Percentiles rank a stretch among this genome's conserved stretches.
Evolutionary conservation across 768 basidiomycete genomes (phyloP).

Genomic region (Suillus luteus): DNA sequence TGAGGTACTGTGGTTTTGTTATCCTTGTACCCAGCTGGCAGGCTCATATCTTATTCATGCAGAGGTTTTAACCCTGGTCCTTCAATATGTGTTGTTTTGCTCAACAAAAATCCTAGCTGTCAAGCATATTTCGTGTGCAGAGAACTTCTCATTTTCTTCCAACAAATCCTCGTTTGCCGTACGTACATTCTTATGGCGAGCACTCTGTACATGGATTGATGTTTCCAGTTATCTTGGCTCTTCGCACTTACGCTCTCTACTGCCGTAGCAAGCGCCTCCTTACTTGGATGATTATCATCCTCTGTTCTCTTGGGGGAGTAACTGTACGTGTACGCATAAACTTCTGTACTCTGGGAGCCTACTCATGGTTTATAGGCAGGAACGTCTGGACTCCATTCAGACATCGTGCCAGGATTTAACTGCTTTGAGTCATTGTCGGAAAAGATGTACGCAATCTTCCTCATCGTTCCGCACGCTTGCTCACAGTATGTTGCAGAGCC

Average conservation of each 20-base stretch:
- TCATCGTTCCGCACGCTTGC: neutral
- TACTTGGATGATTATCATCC: conserved; percentile 37
- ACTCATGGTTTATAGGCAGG: neutral
- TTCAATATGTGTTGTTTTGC: neutral
- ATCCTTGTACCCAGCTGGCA: neutral
- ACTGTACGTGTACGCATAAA: conserved; percentile 36
- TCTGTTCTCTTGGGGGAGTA: conserved; percentile 32
- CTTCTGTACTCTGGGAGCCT: conserved; percentile 1
- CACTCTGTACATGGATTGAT: neutral
- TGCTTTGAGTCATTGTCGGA: neutral
- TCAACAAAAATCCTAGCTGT: conserved; percentile 37
- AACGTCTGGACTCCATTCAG: neutral
- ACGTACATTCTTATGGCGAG: conserved; percentile 20
- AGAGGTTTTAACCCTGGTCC: conserved; percentile 11
- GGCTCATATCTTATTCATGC: neutral
- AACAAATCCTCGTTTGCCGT: conserved; percentile 51
- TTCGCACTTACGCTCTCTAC: conserved; percentile 57
- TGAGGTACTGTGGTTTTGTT: neutral
- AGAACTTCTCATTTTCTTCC: conserved; percentile 43
- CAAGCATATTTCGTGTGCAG: conserved; percentile 38
- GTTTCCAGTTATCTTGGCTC: conserved; percentile 42
- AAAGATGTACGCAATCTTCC: neutral
- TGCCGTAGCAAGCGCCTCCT: conserved; percentile 41
- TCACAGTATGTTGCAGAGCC: neutral
- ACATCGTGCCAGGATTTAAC: neutral